These are phyloP conservation scores for Boletus sp. DNA, from an alignment of 768 basidiomycete genomes.

Conservation along the genomic window DNA sequence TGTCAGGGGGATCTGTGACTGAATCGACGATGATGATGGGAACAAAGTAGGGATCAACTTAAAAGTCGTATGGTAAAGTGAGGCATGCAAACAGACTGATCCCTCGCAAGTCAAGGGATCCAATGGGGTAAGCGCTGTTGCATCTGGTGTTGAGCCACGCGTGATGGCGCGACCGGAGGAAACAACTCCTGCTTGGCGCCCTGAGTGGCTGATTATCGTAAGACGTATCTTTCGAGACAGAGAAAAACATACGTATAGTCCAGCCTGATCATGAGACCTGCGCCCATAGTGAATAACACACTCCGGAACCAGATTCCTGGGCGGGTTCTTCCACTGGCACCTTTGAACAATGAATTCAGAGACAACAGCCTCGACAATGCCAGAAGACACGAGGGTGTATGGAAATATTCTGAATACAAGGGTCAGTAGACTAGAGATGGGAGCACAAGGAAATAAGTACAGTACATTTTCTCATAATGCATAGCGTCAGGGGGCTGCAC, in stretches of 20 bases:
- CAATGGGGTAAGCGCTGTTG: too few relatives aligned
- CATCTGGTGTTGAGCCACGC: too few relatives aligned
- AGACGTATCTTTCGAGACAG: neutral
- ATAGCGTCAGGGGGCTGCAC: too few relatives aligned
- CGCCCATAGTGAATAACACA: slow-evolving; percentile 56
- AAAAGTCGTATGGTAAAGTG: too few relatives aligned
- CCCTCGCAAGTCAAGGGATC: neutral
- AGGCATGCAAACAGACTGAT: neutral
- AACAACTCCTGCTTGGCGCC: slow-evolving; percentile 61
- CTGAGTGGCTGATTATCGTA: neutral
- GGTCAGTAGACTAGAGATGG: neutral
- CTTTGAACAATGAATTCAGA: slow-evolving; percentile 60
- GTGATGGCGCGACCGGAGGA: slow-evolving; percentile 47
- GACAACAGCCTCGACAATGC: slow-evolving; percentile 45
- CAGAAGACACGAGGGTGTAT: slow-evolving; percentile 61
- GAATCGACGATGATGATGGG: neutral
- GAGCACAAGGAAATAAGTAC: slow-evolving; percentile 41
- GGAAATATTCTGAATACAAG: slow-evolving; percentile 59
- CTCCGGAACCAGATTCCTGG: slow-evolving; percentile 64
- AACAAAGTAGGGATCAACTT: neutral
- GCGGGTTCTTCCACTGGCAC: slow-evolving; percentile 52
- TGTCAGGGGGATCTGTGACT: slow-evolving; percentile 1
- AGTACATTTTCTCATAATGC: too few relatives aligned
- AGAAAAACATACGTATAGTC: slow-evolving; percentile 35
- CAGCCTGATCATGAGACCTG: slow-evolving; percentile 70